Conservation (phyloP, 116 monocot genomes). For the Iris pallida region DNA sequence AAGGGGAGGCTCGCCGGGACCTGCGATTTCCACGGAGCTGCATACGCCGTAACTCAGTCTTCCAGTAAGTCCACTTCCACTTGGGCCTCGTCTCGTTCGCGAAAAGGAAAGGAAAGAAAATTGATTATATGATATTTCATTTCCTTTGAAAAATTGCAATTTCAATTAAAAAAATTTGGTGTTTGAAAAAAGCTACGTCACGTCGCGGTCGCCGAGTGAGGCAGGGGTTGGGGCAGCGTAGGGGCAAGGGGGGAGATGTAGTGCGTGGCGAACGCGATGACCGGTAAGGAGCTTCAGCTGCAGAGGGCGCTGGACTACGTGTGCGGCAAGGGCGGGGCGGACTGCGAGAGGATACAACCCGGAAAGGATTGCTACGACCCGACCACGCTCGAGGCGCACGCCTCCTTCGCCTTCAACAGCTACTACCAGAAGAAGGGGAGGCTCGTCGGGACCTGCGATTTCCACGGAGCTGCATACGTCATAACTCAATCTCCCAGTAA, state of each 20-base stretch:
- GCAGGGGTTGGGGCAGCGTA: not conserved
- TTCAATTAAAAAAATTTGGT: not conserved
- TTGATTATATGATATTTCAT: too few relatives aligned
- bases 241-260: constrained; percentile 29
- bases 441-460: constrained; percentile 59
- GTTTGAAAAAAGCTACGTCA: not conserved
- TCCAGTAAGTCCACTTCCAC: constrained; percentile 44
- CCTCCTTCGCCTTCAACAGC: constrained; percentile 77
- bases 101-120: not conserved
- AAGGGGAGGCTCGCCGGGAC: constrained; percentile 40
- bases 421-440: constrained; percentile 70
- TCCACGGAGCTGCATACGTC: constrained; percentile 71
- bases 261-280: constrained; percentile 42
- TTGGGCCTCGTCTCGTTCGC: not conserved
- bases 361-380: constrained; percentile 58
- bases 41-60: constrained; percentile 60
- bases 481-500: constrained; percentile 64
- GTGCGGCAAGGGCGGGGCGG: constrained; percentile 75
- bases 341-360: constrained; percentile 63
- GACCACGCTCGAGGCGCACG: constrained; percentile 70
- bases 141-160: too few relatives aligned
- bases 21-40: constrained; percentile 80
- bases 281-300: constrained; percentile 36
- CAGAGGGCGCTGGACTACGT: constrained; percentile 77
- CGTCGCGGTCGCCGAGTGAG: not conserved